Conservation (phyloP, 2,329 filamentous ascomycete species). For the Cladosporium sphaerospermum region DNA sequence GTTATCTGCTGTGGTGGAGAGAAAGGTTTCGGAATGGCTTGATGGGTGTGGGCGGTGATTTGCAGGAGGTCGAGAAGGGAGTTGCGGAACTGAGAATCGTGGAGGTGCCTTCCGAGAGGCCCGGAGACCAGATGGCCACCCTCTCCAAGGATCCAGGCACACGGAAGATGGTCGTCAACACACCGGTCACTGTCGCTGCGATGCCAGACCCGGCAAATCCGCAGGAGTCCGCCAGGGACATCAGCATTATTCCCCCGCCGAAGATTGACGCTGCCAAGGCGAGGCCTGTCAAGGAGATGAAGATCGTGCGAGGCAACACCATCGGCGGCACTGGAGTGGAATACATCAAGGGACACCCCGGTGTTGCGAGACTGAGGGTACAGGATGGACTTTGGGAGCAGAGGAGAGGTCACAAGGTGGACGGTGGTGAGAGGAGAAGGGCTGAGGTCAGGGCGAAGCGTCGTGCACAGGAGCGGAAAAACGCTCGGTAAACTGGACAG, state of each 20-base stretch:
- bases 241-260: constrained; percentile 22
- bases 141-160: constrained; percentile 50
- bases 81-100: constrained; percentile 53
- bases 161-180: constrained; percentile 55
- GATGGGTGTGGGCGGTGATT: constrained; percentile 76
- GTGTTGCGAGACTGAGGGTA: constrained; percentile 61
- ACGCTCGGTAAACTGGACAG: constrained; percentile 8
- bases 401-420: constrained; percentile 79
- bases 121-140: constrained; percentile 33
- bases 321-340: constrained; percentile 72
- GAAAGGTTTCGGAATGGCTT: constrained; percentile 73
- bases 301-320: constrained; percentile 59
- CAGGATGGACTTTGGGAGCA: constrained; percentile 93
- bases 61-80: constrained; percentile 63
- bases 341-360: constrained; percentile 56
- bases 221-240: constrained; percentile 46
- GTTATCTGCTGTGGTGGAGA: constrained; percentile 83
- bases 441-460: constrained; percentile 84
- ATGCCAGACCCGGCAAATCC: constrained; percentile 35
- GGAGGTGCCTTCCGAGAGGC: constrained; percentile 44
- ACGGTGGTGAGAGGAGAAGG: constrained; percentile 87
- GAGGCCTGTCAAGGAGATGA: constrained; percentile 57
- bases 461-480: constrained; percentile 70
- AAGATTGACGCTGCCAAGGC: constrained; percentile 29
- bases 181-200: constrained; percentile 33